Evolutionary conservation across 352 stramenopile genomes (phyloP), one percentile per base, ranked within the genome.

Genomic region (Aphanomyces stellatus): DNA sequence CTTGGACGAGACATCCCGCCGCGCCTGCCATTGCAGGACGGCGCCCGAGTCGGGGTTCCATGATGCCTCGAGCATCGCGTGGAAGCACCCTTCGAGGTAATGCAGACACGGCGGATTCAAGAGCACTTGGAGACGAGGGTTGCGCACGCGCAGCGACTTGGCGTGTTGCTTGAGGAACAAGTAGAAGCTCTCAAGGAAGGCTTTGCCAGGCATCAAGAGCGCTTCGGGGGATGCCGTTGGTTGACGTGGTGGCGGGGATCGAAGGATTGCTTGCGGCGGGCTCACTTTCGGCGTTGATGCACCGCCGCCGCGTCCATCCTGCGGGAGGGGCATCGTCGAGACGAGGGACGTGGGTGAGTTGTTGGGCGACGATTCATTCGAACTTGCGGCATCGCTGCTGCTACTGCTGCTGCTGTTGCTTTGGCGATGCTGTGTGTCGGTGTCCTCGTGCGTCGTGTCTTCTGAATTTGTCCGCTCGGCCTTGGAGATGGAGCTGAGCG

Each of bases 111-210:
- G 55, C 10, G 55, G 55, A 33, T 64, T 64, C 31, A 64, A 34
- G 7, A 51, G n/a, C 31, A 64, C 55, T 51, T 64, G 55, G 25
- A 64, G 55, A 2, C 55, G 55, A 27, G 55, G 55, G 40, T 64
- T 64, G 10, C 37, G 34, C 33, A 51, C 31, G 34, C 55, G 55
- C 10, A 64, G 40, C 5, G 55, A 64, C 37, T 64, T 64, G 55
- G 33, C 31, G 30, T 64, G 55, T 24, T 64, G 33, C 27, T 64
- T 64, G 19, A 64, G 55, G n/a, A 64, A 64, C 55, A 46, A 30
- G 27, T 64, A 64, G n/a, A 64, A 64, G 55, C 55, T 64, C 25
- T 51, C 22, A 24, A 64, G 55, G 37, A 64, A 64, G 19, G 55
- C 55, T 15, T 51, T 49, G 35, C 55, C 55, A 17, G 55, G 55